Conservation (phyloP, 495 filamentous ascomycete genomes). For the Podospora australis region DNA sequence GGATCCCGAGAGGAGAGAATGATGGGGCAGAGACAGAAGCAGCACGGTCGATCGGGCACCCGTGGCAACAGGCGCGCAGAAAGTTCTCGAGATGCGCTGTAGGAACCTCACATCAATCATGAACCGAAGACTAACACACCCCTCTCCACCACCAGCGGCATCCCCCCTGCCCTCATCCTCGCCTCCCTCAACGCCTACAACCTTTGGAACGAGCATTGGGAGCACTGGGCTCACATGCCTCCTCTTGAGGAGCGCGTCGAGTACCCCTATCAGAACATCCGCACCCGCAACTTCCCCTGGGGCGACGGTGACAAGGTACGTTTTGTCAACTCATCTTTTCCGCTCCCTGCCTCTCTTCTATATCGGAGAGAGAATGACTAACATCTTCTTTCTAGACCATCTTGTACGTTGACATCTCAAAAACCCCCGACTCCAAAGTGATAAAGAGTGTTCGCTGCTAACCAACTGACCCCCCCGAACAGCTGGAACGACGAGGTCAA, state of each 20-base stretch:
- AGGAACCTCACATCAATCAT: conserved; percentile 5
- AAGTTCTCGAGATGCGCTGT: too few species aligned
- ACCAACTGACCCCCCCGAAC: too few species aligned
- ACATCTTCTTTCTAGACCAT: conserved; percentile 25
- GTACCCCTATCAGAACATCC: conserved; percentile 93
- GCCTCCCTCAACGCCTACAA: conserved; percentile 73
- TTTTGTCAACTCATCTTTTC: conserved; percentile 45
- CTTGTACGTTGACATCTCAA: conserved; percentile 31
- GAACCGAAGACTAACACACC: conserved; percentile 1
- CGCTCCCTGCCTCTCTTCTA: background rate
- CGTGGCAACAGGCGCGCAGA: too few species aligned
- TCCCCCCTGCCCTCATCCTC: conserved; percentile 63
- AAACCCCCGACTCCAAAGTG: conserved; percentile 1
- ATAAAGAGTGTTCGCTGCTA: too few species aligned
- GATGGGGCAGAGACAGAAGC: too few species aligned
- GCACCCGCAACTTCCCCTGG: conserved; percentile 84
- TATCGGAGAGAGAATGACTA: background rate
- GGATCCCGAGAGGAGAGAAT: too few species aligned
- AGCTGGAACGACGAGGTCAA: conserved; percentile 95
- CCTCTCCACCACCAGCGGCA: conserved; percentile 43
- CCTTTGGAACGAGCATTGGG: conserved; percentile 93
- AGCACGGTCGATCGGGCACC: too few species aligned
- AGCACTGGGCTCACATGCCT: conserved; percentile 81
- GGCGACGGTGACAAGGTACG: conserved; percentile 88
- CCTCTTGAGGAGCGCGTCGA: conserved; percentile 81